phyloP scores from a whole-genome alignment of 2,329 filamentous ascomycete species.

The Talaromyces sp. region DNA sequence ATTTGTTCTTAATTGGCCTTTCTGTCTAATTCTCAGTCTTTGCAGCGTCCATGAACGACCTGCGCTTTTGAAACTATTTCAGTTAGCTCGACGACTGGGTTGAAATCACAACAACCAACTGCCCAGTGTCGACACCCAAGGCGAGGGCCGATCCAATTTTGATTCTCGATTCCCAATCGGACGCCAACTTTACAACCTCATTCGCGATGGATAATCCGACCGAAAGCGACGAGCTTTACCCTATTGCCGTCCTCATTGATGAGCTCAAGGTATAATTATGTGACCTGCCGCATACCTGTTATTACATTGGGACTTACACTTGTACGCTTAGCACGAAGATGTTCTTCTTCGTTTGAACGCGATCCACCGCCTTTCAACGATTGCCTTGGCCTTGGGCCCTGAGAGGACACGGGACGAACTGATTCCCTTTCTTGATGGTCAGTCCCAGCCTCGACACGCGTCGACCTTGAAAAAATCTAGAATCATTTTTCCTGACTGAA shows the following conservation, averaged over 20 bases:
- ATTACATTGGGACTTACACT: constrained; percentile 16
- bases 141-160: constrained; percentile 26
- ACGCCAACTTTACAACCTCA: constrained; percentile 20
- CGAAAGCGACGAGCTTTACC: constrained; percentile 97
- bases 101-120: constrained; percentile 12
- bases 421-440: constrained; percentile 98
- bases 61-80: constrained; percentile 15
- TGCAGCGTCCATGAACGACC: constrained; percentile 16
- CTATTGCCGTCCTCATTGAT: constrained; percentile 98
- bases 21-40: constrained; percentile 13
- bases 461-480: not conserved
- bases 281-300: constrained; percentile 1
- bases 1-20: constrained; percentile 14
- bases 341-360: constrained; percentile 96
- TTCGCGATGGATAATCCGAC: constrained; percentile 82
- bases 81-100: constrained; percentile 23
- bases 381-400: constrained; percentile 89
- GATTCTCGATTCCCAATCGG: constrained; percentile 19
- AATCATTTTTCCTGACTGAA: constrained; percentile 8
- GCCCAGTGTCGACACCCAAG: constrained; percentile 27
- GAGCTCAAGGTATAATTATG: constrained; percentile 79
- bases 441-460: constrained; percentile 34
- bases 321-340: constrained; percentile 77
- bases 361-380: constrained; percentile 96
- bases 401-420: constrained; percentile 97